Percentiles rank a stretch among this genome's conserved stretches.
phyloP scores from a whole-genome alignment of 495 filamentous ascomycete genomes.

The Penicillium robsamsonii region DNA sequence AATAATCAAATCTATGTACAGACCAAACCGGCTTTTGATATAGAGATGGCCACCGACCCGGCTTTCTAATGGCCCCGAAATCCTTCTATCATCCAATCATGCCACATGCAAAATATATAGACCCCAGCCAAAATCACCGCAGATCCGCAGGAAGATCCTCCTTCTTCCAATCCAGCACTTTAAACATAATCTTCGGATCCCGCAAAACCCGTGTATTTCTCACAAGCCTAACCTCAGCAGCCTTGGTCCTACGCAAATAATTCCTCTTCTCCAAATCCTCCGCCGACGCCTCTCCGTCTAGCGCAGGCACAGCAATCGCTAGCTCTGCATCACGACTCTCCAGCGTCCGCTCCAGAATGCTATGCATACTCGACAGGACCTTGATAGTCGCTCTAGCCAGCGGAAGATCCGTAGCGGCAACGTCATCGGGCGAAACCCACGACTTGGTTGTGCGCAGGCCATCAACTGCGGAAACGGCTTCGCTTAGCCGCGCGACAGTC shows the following conservation, averaged over 20 bases:
- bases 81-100: constrained; percentile 6
- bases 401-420: constrained; percentile 68
- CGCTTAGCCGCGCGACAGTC: constrained; percentile 82
- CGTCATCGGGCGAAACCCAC: constrained; percentile 69
- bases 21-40: constrained; percentile 4
- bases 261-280: constrained; percentile 58
- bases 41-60: neutral
- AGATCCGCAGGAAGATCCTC: constrained; percentile 32
- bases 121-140: constrained; percentile 9
- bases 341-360: constrained; percentile 74
- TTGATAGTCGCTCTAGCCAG: constrained; percentile 79
- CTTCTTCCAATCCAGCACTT: constrained; percentile 37
- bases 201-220: constrained; percentile 65
- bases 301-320: constrained; percentile 13
- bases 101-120: neutral
- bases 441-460: constrained; percentile 48
- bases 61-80: neutral
- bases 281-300: constrained; percentile 27
- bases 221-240: constrained; percentile 76
- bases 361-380: constrained; percentile 91
- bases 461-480: constrained; percentile 57
- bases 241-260: constrained; percentile 67
- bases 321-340: constrained; percentile 61
- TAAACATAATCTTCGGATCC: constrained; percentile 51
- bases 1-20: constrained; percentile 21